Evolutionary conservation across 352 stramenopile species (phyloP).

Genomic region (Pythium apleroticum): DNA sequence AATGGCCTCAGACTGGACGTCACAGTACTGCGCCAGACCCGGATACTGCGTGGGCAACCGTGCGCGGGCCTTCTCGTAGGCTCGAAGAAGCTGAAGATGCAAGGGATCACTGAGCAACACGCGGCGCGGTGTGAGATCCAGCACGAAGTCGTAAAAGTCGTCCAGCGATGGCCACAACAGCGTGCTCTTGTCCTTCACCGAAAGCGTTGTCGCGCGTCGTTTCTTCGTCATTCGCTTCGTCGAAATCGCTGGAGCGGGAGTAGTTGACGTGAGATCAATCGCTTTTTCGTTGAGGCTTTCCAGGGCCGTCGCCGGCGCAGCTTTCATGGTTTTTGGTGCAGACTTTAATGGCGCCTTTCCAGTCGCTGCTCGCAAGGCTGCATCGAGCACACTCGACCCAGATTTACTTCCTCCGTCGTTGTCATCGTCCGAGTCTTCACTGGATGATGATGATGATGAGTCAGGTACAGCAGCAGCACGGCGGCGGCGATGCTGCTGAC

Average conservation of each 20-base stretch:
- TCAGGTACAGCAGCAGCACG: not conserved
- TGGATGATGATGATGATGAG: constrained; percentile 39
- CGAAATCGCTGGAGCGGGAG: not conserved
- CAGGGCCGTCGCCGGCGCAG: too few relatives aligned
- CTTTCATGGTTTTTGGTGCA: constrained; percentile 6
- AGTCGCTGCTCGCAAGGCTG: constrained; percentile 39
- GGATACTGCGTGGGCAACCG: constrained; percentile 47
- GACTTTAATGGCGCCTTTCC: not conserved
- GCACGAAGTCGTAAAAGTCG: constrained; percentile 74
- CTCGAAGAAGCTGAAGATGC: constrained; percentile 30
- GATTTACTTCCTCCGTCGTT: constrained; percentile 25
- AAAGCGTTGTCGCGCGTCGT: not conserved
- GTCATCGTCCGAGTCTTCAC: constrained; percentile 27
- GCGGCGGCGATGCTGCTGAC: constrained; percentile 1
- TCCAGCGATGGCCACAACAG: constrained; percentile 73
- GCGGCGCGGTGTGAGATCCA: constrained; percentile 56
- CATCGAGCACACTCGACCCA: constrained; percentile 49
- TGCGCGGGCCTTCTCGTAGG: constrained; percentile 19
- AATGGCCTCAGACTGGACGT: constrained; percentile 60
- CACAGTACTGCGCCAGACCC: constrained; percentile 55
- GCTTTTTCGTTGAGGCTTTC: not conserved
- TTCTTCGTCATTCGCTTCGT: constrained; percentile 14
- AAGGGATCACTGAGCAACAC: constrained; percentile 35
- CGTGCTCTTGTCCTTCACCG: constrained; percentile 46
- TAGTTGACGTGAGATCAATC: not conserved